These are phyloP conservation scores for Basidiobolus meristosporus DNA, from an alignment of 371 early-diverging fungal species.

Conservation along the genomic window DNA sequence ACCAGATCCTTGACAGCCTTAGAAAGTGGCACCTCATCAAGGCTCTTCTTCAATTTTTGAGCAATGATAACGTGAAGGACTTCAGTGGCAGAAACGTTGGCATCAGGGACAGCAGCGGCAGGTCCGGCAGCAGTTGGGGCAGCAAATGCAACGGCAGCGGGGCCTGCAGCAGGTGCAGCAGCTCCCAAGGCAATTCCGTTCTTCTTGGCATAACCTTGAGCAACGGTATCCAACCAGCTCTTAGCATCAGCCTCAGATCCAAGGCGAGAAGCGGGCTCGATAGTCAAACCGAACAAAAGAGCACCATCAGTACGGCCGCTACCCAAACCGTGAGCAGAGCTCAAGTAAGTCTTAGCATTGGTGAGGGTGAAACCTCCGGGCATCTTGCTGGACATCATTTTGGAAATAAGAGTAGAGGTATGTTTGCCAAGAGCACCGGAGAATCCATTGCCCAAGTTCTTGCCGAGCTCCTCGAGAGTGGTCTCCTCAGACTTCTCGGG, in stretches of 20 bases:
- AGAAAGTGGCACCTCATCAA: slow-evolving; percentile 47
- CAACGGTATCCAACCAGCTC: slow-evolving; percentile 66
- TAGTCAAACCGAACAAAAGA: slow-evolving; percentile 60
- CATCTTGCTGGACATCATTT: slow-evolving; percentile 79
- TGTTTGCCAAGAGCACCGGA: slow-evolving; percentile 71
- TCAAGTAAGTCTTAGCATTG: slow-evolving; percentile 53
- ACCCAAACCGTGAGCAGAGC: slow-evolving; percentile 63
- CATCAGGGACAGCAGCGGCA: slow-evolving; percentile 43
- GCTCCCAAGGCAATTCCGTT: slow-evolving; percentile 7
- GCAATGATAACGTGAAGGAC: slow-evolving; percentile 69
- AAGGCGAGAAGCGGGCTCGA: slow-evolving; percentile 74
- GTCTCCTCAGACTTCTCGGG: slow-evolving; percentile 86
- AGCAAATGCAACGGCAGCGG: slow-evolving; percentile 21
- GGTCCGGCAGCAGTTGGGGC: slow-evolving; percentile 22
- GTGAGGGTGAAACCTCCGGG: slow-evolving; percentile 82
- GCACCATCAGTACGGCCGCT: slow-evolving; percentile 66
- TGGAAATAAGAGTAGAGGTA: slow-evolving; percentile 51
- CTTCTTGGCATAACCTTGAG: slow-evolving; percentile 23
- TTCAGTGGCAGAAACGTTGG: slow-evolving; percentile 54
- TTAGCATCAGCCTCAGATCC: slow-evolving; percentile 70
- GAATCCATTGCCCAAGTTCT: slow-evolving; percentile 36
- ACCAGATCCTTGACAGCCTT: slow-evolving; percentile 87
- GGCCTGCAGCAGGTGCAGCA: slow-evolving; percentile 15
- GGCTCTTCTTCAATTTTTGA: slow-evolving; percentile 76
- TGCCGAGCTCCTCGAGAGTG: slow-evolving; percentile 66